These are phyloP conservation scores for Malus hybrid DNA, from an alignment of 331 rosid species.

Conservation along the genomic window DNA sequence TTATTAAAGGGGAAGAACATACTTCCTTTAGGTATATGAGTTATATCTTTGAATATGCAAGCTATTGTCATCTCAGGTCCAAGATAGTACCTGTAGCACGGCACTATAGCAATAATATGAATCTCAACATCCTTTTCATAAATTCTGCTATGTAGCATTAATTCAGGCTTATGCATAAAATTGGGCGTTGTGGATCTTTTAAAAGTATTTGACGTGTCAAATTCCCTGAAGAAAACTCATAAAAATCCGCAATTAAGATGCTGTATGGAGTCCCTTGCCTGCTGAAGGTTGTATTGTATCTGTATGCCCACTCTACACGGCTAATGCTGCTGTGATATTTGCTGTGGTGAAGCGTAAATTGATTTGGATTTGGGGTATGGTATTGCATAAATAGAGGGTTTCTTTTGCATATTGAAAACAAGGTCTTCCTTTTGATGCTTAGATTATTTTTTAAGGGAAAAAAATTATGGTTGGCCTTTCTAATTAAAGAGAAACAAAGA, in stretches of 20 bases:
- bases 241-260: not conserved
- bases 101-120: not conserved
- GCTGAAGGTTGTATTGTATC: not conserved
- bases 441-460: not conserved
- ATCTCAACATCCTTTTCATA: not conserved
- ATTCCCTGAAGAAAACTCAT: not conserved
- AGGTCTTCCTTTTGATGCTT: not conserved
- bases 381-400: not conserved
- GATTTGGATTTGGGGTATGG: not conserved
- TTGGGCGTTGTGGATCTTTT: not conserved
- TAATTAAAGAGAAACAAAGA: not conserved
- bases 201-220: not conserved
- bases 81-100: not conserved
- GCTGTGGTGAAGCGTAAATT: not conserved
- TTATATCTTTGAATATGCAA: not conserved
- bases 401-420: not conserved
- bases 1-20: not conserved
- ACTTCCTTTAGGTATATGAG: not conserved
- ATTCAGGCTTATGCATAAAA: not conserved
- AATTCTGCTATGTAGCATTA: not conserved
- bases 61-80: not conserved
- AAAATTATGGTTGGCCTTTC: not conserved
- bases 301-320: not conserved
- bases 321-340: not conserved
- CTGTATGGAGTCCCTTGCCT: not conserved